Conservation (phyloP, 2,329 filamentous ascomycete genomes). For the Aspergillus quadrilineatus region DNA sequence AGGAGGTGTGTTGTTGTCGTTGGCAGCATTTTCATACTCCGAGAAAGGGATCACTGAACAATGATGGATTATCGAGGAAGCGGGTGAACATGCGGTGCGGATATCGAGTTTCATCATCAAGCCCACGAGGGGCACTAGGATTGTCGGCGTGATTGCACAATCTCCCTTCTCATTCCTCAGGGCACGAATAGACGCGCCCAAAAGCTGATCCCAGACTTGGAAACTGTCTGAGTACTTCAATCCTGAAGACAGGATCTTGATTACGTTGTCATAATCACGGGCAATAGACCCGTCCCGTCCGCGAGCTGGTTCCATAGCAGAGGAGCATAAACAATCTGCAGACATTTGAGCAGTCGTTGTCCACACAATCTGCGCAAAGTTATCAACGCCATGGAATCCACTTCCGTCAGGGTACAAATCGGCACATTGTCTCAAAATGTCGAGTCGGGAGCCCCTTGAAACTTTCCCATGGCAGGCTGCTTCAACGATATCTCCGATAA, state of each 20-base stretch:
- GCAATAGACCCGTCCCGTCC: conserved; percentile 54
- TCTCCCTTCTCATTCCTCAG: conserved; percentile 66
- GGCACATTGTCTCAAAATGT: conserved; percentile 40
- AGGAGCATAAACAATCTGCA: conserved; percentile 40
- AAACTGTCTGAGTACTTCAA: conserved; percentile 30
- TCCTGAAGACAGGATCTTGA: conserved; percentile 66
- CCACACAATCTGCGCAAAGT: conserved; percentile 34
- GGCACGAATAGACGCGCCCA: conserved; percentile 56
- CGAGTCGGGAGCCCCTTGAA: conserved; percentile 38
- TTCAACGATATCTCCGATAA: conserved; percentile 34
- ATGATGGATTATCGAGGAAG: conserved; percentile 32
- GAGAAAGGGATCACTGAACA: conserved; percentile 37
- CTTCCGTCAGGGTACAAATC: conserved; percentile 25
- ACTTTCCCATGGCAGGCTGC: conserved; percentile 34
- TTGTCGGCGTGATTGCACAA: conserved; percentile 62
- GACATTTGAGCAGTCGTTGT: conserved; percentile 34
- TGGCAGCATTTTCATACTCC: conserved; percentile 9
- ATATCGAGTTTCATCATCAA: conserved; percentile 39
- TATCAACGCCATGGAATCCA: conserved; percentile 10
- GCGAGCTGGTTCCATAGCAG: conserved; percentile 39
- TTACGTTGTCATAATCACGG: conserved; percentile 68
- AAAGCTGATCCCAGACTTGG: conserved; percentile 52
- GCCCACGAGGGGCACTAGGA: conserved; percentile 71
- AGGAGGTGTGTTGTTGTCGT: conserved; percentile 3
- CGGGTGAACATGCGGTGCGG: conserved; percentile 36